Percentiles rank a stretch among this genome's conserved stretches.
Evolutionary conservation across 768 basidiomycete species (phyloP).

Genomic region (Imleria badia): DNA sequence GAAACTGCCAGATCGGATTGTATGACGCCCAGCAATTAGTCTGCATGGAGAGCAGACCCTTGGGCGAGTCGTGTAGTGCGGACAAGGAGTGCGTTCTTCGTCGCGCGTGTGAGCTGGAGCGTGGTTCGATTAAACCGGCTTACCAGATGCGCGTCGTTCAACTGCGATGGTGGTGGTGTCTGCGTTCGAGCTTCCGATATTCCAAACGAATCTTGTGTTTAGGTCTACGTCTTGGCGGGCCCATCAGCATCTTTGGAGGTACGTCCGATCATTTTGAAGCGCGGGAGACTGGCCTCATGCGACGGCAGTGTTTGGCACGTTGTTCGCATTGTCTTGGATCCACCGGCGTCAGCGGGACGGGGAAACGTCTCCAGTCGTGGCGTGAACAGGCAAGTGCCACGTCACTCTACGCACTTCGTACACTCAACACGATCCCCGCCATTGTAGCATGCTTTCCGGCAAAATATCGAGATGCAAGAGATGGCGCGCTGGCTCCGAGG

Average conservation of each 20-base stretch:
- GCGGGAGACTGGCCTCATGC: background rate
- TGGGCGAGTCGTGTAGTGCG: no score
- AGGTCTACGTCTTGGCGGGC: constrained; percentile 72
- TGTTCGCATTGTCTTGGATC: constrained; percentile 64
- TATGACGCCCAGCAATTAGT: no score
- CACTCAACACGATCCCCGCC: background rate
- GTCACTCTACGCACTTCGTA: background rate
- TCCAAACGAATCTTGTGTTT: constrained; percentile 60
- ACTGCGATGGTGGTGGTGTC: constrained; percentile 36
- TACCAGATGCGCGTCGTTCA: constrained; percentile 52
- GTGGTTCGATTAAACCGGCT: constrained; percentile 21
- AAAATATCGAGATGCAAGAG: constrained; percentile 76
- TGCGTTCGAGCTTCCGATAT: constrained; percentile 63
- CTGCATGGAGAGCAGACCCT: no score
- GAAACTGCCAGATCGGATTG: constrained; percentile 52
- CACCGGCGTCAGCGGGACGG: constrained; percentile 72
- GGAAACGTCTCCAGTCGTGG: constrained; percentile 83
- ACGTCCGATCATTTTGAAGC: constrained; percentile 20
- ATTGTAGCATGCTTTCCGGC: constrained; percentile 69
- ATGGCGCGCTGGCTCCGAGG: constrained; percentile 67
- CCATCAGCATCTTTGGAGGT: constrained; percentile 78
- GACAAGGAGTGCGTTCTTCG: no score
- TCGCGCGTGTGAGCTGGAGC: no score
- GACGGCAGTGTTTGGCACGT: constrained; percentile 63
- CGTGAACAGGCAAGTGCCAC: constrained; percentile 56